Evolutionary conservation across 495 filamentous ascomycete genomes (phyloP).

Genomic region (Lophiotrema nucula): DNA sequence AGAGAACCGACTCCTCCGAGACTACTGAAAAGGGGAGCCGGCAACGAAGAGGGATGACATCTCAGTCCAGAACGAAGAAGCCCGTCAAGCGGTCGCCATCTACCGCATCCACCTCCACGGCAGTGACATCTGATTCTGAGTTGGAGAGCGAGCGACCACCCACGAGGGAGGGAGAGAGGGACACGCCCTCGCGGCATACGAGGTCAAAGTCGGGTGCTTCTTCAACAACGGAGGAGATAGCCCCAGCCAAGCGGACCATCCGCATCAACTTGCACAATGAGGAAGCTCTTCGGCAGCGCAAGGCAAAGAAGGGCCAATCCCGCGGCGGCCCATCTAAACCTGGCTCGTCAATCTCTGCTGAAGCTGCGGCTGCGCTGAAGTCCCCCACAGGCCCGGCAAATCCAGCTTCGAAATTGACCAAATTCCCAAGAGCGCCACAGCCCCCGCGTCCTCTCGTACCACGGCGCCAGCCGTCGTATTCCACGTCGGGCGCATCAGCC

Average conservation of each 20-base stretch:
- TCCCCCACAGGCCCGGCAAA: conserved; percentile 82
- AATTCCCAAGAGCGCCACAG: conserved; percentile 82
- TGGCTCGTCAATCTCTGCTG: conserved; percentile 35
- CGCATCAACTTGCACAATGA: conserved; percentile 89
- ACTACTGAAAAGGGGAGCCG: conserved; percentile 32
- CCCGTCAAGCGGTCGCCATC: conserved; percentile 33
- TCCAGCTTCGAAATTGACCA: conserved; percentile 66
- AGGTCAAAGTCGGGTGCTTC: conserved; percentile 53
- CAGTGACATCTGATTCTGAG: conserved; percentile 41
- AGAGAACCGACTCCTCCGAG: conserved; percentile 41
- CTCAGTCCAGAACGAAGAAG: conserved; percentile 28
- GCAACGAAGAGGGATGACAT: conserved; percentile 14
- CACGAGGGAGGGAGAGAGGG: conserved; percentile 33
- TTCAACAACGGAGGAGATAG: conserved; percentile 55
- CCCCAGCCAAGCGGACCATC: conserved; percentile 74
- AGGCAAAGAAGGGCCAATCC: conserved; percentile 40
- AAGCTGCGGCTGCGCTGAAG: conserved; percentile 62
- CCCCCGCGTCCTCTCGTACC: conserved; percentile 90
- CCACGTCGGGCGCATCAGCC: conserved; percentile 50
- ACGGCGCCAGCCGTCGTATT: conserved; percentile 78
- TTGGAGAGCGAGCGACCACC: conserved; percentile 35
- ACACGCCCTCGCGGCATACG: conserved; percentile 45
- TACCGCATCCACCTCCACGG: conserved; percentile 44
- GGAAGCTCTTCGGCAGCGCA: conserved; percentile 63
- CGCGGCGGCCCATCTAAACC: conserved; percentile 24